Conservation (phyloP, 1,284 basidiomycete species). For the Athelia sp. region DNA sequence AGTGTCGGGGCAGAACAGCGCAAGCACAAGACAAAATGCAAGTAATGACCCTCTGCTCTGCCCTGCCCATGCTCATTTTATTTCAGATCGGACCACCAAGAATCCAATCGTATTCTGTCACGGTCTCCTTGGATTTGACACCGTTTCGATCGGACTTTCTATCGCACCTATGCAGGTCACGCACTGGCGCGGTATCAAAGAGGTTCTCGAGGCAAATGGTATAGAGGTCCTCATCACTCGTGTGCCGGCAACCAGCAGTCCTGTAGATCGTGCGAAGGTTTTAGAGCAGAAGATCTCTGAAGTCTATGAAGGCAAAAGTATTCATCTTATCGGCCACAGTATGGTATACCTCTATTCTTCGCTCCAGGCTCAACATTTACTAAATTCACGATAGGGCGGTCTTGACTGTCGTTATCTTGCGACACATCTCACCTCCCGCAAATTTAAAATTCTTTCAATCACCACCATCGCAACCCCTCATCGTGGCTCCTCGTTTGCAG, state of each 20-base stretch:
- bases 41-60: slow-evolving; percentile 20
- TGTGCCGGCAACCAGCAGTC: slow-evolving; percentile 87
- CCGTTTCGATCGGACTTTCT: slow-evolving; percentile 63
- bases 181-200: slow-evolving; percentile 94
- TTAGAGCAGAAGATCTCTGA: slow-evolving; percentile 79
- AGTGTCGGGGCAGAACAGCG: slow-evolving; percentile 48
- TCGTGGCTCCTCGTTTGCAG: slow-evolving; percentile 89
- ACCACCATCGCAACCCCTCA: slow-evolving; percentile 96
- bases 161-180: slow-evolving; percentile 81
- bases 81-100: slow-evolving; percentile 64
- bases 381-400: slow-evolving; percentile 59
- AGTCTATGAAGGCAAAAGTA: slow-evolving; percentile 72
- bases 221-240: slow-evolving; percentile 89
- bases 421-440: slow-evolving; percentile 60
- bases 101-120: slow-evolving; percentile 93
- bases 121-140: slow-evolving; percentile 86
- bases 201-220: slow-evolving; percentile 84
- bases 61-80: slow-evolving; percentile 4
- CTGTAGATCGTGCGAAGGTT: slow-evolving; percentile 82
- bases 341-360: slow-evolving; percentile 54
- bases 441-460: slow-evolving; percentile 71
- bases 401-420: slow-evolving; percentile 89
- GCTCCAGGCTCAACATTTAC: slow-evolving; percentile 6
- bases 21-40: slow-evolving; percentile 67
- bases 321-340: slow-evolving; percentile 92